Conservation (phyloP, 116 monocot species). For the Zostera marina region DNA sequence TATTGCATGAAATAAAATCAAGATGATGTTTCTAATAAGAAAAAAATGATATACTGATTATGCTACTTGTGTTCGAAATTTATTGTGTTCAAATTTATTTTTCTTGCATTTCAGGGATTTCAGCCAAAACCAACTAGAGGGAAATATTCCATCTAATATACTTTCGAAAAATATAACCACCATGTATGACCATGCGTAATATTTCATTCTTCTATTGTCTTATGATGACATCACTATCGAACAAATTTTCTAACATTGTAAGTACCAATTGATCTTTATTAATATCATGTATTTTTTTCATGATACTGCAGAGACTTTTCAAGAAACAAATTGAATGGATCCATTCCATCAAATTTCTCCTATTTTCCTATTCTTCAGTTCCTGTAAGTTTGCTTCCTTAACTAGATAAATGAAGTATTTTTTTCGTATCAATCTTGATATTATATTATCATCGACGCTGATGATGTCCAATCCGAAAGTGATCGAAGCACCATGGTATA, state of each 20-base stretch:
- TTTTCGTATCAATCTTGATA: too few species aligned
- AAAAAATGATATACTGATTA: background rate
- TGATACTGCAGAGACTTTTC: conserved; percentile 68
- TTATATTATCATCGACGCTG: too few species aligned
- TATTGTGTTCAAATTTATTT: conserved; percentile 1
- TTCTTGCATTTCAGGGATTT: conserved; percentile 54
- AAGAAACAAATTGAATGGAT: conserved; percentile 52
- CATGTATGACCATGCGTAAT: conserved; percentile 23
- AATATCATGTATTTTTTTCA: background rate
- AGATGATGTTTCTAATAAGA: background rate
- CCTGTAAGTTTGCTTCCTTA: conserved; percentile 36
- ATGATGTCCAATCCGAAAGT: too few species aligned
- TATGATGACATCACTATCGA: background rate
- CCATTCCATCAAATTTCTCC: conserved; percentile 74
- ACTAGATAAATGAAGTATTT: too few species aligned
- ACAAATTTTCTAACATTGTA: background rate
- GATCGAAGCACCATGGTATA: too few species aligned
- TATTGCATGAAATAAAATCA: too few species aligned
- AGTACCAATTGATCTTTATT: too few species aligned
- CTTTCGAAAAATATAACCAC: conserved; percentile 69
- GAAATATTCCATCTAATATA: conserved; percentile 44
- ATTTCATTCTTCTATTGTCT: conserved; percentile 3
- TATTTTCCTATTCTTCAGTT: conserved; percentile 65
- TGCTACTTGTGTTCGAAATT: background rate
- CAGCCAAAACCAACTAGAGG: conserved; percentile 64